A percentile compares a stretch with the other conserved stretches of the same genome.
Evolutionary conservation across 106 monocot species (phyloP).

Genomic region (Phalaenopsis equestris): DNA sequence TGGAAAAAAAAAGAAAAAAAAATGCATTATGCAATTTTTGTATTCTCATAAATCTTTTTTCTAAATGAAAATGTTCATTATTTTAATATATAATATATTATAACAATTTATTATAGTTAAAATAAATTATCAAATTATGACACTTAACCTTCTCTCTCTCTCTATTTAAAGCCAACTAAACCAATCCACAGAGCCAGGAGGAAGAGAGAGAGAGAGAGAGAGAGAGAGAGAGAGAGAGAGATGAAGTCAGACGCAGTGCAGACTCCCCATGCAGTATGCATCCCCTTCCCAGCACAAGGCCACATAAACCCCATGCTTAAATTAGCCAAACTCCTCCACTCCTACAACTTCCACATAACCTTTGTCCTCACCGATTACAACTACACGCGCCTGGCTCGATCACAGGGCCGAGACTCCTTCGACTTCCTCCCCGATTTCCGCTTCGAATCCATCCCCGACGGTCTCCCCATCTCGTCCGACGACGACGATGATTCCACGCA

Average conservation of each 20-base stretch:
- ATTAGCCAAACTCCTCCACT: constrained; percentile 20
- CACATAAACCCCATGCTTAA: constrained; percentile 23
- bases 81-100: too few species aligned
- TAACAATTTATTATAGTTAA: too few species aligned
- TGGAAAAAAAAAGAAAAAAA: too few species aligned
- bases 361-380: not conserved
- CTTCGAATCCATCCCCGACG: constrained; percentile 17
- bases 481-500: not conserved
- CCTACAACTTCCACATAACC: not conserved
- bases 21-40: too few species aligned
- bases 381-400: constrained; percentile 7
- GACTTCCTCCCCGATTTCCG: not conserved
- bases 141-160: too few species aligned
- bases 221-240: not conserved
- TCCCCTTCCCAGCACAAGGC: constrained; percentile 20
- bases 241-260: not conserved
- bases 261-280: not conserved
- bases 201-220: too few species aligned
- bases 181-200: too few species aligned
- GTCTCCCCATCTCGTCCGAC: not conserved
- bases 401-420: not conserved
- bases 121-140: too few species aligned
- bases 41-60: too few species aligned
- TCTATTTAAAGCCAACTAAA: too few species aligned
- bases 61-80: too few species aligned